Percentiles rank a stretch among this genome's conserved stretches.
Conservation (phyloP, 2,329 filamentous ascomycete species). For the Paecilomyces formosus region DNA sequence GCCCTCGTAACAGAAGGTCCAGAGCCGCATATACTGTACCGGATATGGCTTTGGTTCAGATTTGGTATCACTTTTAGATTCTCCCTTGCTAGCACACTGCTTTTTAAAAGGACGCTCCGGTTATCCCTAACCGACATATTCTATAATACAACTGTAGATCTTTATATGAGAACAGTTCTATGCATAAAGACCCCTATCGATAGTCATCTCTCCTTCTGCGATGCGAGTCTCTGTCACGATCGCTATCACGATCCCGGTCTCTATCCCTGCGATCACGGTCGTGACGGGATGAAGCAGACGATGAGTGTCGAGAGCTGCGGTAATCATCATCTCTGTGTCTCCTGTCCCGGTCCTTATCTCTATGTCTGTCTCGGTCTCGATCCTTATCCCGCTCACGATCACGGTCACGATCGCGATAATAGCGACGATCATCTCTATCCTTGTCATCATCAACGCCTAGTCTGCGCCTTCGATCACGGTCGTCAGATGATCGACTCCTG, state of each 20-base stretch:
- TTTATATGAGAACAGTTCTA: not conserved
- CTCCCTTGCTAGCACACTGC: not conserved
- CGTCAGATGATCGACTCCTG: slow-evolving; percentile 27
- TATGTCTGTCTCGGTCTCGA: slow-evolving; percentile 15
- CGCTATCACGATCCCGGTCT: not conserved
- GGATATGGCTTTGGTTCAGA: not conserved
- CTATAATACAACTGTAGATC: not conserved
- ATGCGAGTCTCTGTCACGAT: slow-evolving; percentile 10
- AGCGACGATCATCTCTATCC: slow-evolving; percentile 15
- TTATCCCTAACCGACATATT: not conserved
- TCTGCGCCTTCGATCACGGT: slow-evolving; percentile 27
- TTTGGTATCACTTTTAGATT: not conserved
- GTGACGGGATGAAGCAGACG: slow-evolving; percentile 14
- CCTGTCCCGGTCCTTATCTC: slow-evolving; percentile 17
- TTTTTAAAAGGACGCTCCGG: not conserved
- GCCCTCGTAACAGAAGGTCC: too few species aligned
- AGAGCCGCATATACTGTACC: not conserved
- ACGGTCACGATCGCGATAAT: slow-evolving; percentile 26
- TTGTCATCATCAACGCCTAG: slow-evolving; percentile 30
- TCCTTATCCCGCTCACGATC: slow-evolving; percentile 20
- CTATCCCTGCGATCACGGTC: slow-evolving; percentile 18
- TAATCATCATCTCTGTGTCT: slow-evolving; percentile 25
- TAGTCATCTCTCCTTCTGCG: not conserved
- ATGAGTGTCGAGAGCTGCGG: slow-evolving; percentile 24
- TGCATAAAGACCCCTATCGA: not conserved